phyloP scores from a whole-genome alignment of 805 yeast genomes.

The Gaillardinia entomophila region DNA sequence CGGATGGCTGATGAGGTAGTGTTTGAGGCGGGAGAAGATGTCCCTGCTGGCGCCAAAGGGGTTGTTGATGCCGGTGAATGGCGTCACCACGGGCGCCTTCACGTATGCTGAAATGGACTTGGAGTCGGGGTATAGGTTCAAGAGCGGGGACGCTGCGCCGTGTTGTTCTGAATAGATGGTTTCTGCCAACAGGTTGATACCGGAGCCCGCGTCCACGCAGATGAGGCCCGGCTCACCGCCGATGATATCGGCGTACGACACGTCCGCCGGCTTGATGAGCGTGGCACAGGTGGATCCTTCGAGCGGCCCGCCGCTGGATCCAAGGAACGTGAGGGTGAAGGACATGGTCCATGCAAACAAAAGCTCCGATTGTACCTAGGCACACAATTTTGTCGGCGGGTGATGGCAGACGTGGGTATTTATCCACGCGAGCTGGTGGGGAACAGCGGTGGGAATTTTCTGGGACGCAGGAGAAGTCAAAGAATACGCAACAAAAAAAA shows the following conservation, averaged over 20 bases:
- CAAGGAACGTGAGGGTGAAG: constrained; percentile 64
- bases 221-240: constrained; percentile 34
- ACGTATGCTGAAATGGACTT: constrained; percentile 17
- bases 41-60: constrained; percentile 23
- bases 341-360: constrained; percentile 12
- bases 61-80: constrained; percentile 14
- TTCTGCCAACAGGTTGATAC: constrained; percentile 51
- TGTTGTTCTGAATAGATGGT: constrained; percentile 19
- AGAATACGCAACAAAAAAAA: constrained; percentile 1
- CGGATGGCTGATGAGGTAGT: constrained; percentile 66
- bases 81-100: constrained; percentile 14
- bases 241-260: constrained; percentile 36
- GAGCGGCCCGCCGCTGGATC: constrained; percentile 82
- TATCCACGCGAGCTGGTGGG: too few species aligned
- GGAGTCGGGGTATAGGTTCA: constrained; percentile 28
- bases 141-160: constrained; percentile 8
- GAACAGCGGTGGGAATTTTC: too few species aligned
- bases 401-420: too few species aligned
- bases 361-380: too few species aligned
- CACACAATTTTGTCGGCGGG: too few species aligned
- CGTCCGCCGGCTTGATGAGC: constrained; percentile 50
- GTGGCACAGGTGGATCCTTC: constrained; percentile 67
- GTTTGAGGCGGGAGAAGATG: constrained; percentile 31
- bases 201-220: constrained; percentile 78
- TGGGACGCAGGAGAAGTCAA: constrained; percentile 1